phyloP scores from a whole-genome alignment of 2,329 filamentous ascomycete species.

The Apiospora koreana region DNA sequence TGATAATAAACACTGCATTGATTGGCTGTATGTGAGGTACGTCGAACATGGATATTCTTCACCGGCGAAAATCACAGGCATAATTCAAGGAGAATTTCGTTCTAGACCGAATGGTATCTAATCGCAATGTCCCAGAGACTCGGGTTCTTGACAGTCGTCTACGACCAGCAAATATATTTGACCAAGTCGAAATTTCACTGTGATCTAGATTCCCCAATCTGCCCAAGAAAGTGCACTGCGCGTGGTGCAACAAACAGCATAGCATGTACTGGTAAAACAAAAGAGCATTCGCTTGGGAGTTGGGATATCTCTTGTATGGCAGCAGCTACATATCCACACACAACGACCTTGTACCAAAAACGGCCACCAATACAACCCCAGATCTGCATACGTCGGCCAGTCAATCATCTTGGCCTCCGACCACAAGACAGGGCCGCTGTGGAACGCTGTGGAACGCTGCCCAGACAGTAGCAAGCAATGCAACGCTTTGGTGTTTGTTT shows the following conservation, averaged over 20 bases:
- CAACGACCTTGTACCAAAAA: neutral
- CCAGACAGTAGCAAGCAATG: neutral
- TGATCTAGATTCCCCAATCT: no score
- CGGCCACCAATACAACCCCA: neutral
- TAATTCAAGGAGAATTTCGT: no score
- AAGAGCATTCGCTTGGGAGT: neutral
- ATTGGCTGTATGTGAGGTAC: no score
- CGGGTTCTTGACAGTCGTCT: no score
- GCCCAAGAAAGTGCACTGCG: neutral
- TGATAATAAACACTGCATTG: no score
- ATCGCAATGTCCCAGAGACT: no score
- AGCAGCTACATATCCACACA: neutral
- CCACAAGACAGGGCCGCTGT: neutral
- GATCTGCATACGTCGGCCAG: neutral
- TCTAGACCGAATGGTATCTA: no score
- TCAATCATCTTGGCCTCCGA: neutral
- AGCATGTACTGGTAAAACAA: neutral
- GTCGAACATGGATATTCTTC: no score
- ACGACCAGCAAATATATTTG: neutral
- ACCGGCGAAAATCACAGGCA: no score
- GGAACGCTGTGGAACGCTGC: neutral
- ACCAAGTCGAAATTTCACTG: no score
- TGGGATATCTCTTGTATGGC: neutral
- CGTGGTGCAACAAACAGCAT: neutral
- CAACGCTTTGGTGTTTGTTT: neutral